Percentiles rank a stretch among this genome's conserved stretches.
phyloP scores from a whole-genome alignment of 2,329 filamentous ascomycete genomes.

The Calonectria multiphialidica region DNA sequence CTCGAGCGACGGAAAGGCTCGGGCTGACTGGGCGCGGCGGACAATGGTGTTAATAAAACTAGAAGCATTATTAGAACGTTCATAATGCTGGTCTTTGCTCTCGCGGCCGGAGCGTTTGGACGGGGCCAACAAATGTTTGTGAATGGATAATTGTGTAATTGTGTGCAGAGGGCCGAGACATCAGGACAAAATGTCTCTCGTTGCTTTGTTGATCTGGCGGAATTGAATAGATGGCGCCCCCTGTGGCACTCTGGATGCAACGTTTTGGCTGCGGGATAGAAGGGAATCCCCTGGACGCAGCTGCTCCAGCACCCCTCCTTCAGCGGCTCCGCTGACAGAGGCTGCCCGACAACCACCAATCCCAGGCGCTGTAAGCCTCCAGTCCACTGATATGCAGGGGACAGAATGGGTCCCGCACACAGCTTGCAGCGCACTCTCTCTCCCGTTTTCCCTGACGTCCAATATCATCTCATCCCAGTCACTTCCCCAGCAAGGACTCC shows the following conservation, averaged over 20 bases:
- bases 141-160: not conserved
- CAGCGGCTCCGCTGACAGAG: conserved; percentile 13
- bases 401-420: conserved; percentile 7
- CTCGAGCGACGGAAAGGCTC: conserved; percentile 17
- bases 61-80: conserved; percentile 1
- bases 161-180: conserved; percentile 4
- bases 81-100: conserved; percentile 1
- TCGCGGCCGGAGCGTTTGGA: not conserved
- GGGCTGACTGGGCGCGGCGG: not conserved
- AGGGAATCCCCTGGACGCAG: conserved; percentile 3
- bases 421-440: conserved; percentile 5
- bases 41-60: not conserved
- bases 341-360: conserved; percentile 9
- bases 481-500: conserved; percentile 29
- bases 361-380: not conserved
- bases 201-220: conserved; percentile 5
- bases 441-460: conserved; percentile 22
- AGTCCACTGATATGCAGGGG: conserved; percentile 25
- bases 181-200: not conserved
- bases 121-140: not conserved
- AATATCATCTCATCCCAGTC: conserved; percentile 38
- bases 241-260: conserved; percentile 8
- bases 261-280: conserved; percentile 9
- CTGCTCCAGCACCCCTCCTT: conserved; percentile 1
- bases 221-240: not conserved